Conservation (phyloP, 345 rosid species). For the Barbarea vulgaris region DNA sequence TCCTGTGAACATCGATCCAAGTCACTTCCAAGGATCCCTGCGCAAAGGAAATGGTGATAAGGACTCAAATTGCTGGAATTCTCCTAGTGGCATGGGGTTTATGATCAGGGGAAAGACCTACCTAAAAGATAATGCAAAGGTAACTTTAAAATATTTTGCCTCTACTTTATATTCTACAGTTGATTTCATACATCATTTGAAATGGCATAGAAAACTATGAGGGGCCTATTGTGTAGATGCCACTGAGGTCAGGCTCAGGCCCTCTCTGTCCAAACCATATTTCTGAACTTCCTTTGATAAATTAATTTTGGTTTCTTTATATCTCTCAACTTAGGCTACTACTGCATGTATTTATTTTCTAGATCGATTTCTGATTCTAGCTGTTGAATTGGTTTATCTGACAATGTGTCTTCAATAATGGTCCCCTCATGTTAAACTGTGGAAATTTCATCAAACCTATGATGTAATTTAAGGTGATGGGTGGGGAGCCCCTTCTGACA, state of each 20-base stretch:
- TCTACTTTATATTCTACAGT: slow-evolving; percentile 17
- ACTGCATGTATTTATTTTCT: slow-evolving; percentile 1
- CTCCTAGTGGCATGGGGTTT: slow-evolving; percentile 87
- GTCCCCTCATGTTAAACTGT: too few relatives aligned
- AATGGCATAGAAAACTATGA: background rate
- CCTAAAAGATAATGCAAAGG: slow-evolving; percentile 84
- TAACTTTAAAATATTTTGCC: slow-evolving; percentile 23
- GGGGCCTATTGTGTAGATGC: background rate
- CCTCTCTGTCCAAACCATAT: background rate
- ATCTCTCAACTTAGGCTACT: slow-evolving; percentile 7
- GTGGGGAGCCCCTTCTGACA: slow-evolving; percentile 89
- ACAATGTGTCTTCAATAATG: too few relatives aligned
- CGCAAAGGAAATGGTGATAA: slow-evolving; percentile 58
- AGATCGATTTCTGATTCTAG: slow-evolving; percentile 13
- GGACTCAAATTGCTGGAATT: slow-evolving; percentile 87
- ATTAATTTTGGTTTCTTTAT: background rate
- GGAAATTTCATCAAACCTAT: background rate
- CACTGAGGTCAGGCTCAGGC: slow-evolving; percentile 8
- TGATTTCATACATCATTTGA: background rate
- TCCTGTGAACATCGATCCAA: slow-evolving; percentile 55
- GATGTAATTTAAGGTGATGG: slow-evolving; percentile 64
- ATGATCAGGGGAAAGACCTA: slow-evolving; percentile 95
- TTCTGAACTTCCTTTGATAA: slow-evolving; percentile 12
- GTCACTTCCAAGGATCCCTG: slow-evolving; percentile 67
- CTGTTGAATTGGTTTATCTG: slow-evolving; percentile 5